Evolutionary conservation across 495 filamentous ascomycete species (phyloP).

Genomic region (Bacidia rubella): DNA sequence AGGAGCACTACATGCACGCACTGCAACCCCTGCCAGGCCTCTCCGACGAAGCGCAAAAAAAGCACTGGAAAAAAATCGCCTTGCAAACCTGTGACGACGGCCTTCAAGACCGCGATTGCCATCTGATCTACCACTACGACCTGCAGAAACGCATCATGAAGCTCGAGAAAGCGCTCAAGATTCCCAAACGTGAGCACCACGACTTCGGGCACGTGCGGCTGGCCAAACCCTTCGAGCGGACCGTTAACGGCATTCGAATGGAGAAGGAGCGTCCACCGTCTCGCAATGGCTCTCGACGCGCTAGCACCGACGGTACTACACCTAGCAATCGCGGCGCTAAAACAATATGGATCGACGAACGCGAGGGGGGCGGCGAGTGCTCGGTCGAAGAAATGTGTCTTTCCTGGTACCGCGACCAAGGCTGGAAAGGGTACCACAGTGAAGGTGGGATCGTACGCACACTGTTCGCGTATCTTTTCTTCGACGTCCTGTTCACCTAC

Average conservation of each 20-base stretch:
- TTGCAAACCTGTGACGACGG: conserved; percentile 75
- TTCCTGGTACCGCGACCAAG: conserved; percentile 63
- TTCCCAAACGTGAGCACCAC: conserved; percentile 80
- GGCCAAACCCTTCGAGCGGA: conserved; percentile 57
- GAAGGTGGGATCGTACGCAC: conserved; percentile 87
- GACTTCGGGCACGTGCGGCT: conserved; percentile 81
- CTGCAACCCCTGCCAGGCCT: conserved; percentile 38
- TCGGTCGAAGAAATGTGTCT: conserved; percentile 88
- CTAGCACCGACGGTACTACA: conserved; percentile 20
- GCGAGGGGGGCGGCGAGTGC: conserved; percentile 54
- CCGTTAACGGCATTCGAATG: conserved; percentile 62
- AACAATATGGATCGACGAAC: conserved; percentile 76
- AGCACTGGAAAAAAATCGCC: conserved; percentile 70
- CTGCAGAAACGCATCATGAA: conserved; percentile 85
- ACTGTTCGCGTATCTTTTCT: conserved; percentile 74
- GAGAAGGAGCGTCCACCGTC: conserved; percentile 35
- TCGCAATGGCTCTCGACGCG: conserved; percentile 17
- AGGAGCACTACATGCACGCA: conserved; percentile 85
- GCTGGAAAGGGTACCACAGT: conserved; percentile 89
- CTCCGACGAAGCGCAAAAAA: conserved; percentile 52
- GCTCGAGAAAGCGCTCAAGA: conserved; percentile 69
- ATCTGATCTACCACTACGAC: conserved; percentile 86
- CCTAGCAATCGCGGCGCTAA: conserved; percentile 42
- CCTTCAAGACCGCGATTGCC: conserved; percentile 74
- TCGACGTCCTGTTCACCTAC: conserved; percentile 85